Conservation (phyloP, 78 protist species). For the Salpingoeca rosetta region DNA sequence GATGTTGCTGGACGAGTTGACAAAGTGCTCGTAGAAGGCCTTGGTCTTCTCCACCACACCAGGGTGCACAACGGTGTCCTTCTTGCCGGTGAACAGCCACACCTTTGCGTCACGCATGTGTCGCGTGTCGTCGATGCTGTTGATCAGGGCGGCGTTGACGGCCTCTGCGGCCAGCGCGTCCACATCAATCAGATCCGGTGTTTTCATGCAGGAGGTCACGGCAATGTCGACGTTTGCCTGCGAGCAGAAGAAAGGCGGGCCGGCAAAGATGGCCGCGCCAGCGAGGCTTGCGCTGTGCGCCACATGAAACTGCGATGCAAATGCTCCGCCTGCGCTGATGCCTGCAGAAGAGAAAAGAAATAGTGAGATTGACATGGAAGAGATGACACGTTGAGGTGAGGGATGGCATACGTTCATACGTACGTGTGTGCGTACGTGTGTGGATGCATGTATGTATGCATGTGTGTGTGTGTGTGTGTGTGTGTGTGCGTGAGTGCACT, state of each 20-base stretch:
- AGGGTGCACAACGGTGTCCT: constrained; percentile 44
- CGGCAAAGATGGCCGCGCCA: constrained; percentile 17
- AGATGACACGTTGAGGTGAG: not conserved
- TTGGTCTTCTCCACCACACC: constrained; percentile 37
- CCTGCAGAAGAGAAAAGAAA: not conserved
- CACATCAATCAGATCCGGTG: constrained; percentile 29
- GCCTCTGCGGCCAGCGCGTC: constrained; percentile 32
- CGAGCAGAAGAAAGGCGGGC: constrained; percentile 23
- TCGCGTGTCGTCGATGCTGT: constrained; percentile 40
- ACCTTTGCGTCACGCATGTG: constrained; percentile 36
- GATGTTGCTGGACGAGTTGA: not conserved
- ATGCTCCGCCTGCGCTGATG: not conserved
- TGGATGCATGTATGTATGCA: not conserved
- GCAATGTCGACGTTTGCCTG: constrained; percentile 26
- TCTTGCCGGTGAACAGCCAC: constrained; percentile 43
- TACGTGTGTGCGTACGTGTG: not conserved
- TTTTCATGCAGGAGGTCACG: constrained; percentile 29
- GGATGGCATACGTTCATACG: not conserved
- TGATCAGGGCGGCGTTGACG: constrained; percentile 16
- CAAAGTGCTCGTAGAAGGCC: constrained; percentile 25
- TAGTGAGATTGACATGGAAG: not conserved
- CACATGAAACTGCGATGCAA: constrained; percentile 15
- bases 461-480: not conserved
- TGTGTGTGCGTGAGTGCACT: not conserved
- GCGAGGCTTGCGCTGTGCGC: not conserved